Percentiles rank a stretch among this genome's conserved stretches.
Evolutionary conservation across 75 land plant genomes (phyloP).

Genomic region (Isoetes taiwanensis): DNA sequence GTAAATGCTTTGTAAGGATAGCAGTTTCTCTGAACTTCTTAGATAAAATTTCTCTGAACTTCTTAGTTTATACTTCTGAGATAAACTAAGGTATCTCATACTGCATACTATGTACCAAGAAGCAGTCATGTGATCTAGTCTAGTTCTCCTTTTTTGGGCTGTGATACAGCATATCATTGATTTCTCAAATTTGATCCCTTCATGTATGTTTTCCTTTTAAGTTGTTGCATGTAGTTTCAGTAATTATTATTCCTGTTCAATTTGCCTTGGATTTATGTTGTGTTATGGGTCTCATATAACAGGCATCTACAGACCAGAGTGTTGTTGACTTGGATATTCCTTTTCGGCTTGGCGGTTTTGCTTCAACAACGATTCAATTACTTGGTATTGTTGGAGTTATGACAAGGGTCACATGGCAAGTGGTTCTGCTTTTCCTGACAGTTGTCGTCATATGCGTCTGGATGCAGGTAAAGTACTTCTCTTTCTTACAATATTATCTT

Average conservation of each 20-base stretch:
- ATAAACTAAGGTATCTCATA: too few species aligned
- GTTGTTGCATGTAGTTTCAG: neutral
- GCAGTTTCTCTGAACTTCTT: neutral
- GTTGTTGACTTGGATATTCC: conserved; percentile 90
- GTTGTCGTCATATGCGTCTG: conserved; percentile 65
- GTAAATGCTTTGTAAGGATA: neutral
- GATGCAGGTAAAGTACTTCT: conserved; percentile 73
- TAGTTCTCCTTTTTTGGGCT: neutral
- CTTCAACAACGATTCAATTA: conserved; percentile 78
- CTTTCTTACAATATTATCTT: neutral
- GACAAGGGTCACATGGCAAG: conserved; percentile 84
- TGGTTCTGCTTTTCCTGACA: conserved; percentile 68
- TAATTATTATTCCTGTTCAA: neutral
- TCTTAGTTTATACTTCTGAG: neutral
- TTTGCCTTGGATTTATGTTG: too few species aligned
- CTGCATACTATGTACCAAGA: too few species aligned
- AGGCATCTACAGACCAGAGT: conserved; percentile 97
- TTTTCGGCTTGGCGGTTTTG: conserved; percentile 72
- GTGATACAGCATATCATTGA: too few species aligned
- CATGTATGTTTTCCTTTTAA: conserved; percentile 2
- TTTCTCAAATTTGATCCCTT: neutral
- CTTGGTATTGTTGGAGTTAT: conserved; percentile 85
- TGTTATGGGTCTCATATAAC: too few species aligned
- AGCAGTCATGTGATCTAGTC: too few species aligned
- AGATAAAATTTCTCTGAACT: neutral